Evolutionary conservation across 495 filamentous ascomycete genomes (phyloP).

Genomic region (Penicillium subrubescens): DNA sequence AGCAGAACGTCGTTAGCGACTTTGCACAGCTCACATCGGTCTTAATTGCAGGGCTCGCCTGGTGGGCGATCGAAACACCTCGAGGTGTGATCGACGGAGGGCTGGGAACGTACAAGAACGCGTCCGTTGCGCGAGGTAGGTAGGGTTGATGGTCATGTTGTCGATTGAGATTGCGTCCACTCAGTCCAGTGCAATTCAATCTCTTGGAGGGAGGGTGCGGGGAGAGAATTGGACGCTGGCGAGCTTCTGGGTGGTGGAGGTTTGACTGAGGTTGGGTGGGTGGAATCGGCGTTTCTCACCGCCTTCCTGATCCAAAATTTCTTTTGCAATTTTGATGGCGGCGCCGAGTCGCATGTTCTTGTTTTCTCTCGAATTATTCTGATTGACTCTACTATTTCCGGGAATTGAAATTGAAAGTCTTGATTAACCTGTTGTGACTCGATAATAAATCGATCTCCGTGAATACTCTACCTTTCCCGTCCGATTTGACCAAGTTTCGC

Average conservation of each 20-base stretch:
- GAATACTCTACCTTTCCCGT: not conserved
- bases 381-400: not conserved
- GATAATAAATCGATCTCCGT: not conserved
- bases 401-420: not conserved
- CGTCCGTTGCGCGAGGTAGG: constrained; percentile 86
- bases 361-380: constrained; percentile 5
- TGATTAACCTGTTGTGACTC: not conserved
- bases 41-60: constrained; percentile 19
- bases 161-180: constrained; percentile 13
- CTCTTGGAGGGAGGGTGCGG: constrained; percentile 20
- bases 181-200: constrained; percentile 28
- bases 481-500: not conserved
- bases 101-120: constrained; percentile 73
- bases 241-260: constrained; percentile 33
- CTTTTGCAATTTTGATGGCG: constrained; percentile 16
- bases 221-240: constrained; percentile 24
- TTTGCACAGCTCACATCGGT: not conserved
- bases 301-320: constrained; percentile 51
- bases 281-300: constrained; percentile 32
- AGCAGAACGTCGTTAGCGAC: constrained; percentile 27
- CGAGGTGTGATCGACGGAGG: constrained; percentile 18
- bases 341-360: constrained; percentile 15
- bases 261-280: constrained; percentile 31
- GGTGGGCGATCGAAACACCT: constrained; percentile 24
- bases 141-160: constrained; percentile 83